These are phyloP conservation scores for Aureobasidium sp. DNA, from an alignment of 2,329 filamentous ascomycete species.

Conservation along the genomic window DNA sequence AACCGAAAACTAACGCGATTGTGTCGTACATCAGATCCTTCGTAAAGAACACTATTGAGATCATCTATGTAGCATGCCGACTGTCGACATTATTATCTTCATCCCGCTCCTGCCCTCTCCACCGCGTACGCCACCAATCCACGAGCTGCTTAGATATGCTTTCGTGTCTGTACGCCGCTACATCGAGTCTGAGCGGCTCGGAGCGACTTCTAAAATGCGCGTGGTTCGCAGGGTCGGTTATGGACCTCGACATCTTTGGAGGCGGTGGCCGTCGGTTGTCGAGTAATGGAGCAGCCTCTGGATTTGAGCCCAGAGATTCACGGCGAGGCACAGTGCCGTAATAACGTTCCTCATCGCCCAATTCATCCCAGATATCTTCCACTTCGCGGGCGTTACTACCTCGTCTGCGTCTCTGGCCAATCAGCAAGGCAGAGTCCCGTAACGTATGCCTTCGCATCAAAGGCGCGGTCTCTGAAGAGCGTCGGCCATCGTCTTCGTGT, in stretches of 20 bases:
- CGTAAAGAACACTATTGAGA: neutral
- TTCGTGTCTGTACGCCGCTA: conserved; percentile 7
- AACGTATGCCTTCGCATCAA: conserved; percentile 10
- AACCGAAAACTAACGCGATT: neutral
- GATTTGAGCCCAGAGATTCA: neutral
- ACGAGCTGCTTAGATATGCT: conserved; percentile 6
- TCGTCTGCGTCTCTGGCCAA: conserved; percentile 17
- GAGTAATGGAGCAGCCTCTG: neutral
- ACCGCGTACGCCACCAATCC: conserved; percentile 14
- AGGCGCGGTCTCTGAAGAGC: conserved; percentile 15
- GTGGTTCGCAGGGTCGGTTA: conserved; percentile 1
- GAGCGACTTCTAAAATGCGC: conserved; percentile 3
- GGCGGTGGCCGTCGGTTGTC: neutral
- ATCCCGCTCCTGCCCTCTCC: conserved; percentile 8
- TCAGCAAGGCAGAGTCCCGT: conserved; percentile 3
- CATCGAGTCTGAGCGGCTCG: conserved; percentile 3
- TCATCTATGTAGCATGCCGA: neutral
- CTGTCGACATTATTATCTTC: neutral
- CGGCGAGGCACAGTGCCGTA: conserved; percentile 29
- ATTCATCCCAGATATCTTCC: conserved; percentile 78
- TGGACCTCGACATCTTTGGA: neutral
- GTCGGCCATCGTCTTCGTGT: conserved; percentile 2
- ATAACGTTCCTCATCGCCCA: conserved; percentile 51
- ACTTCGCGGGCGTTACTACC: conserved; percentile 48
- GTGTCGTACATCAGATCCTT: neutral